Base-by-base conservation (phyloP, 2,329 filamentous ascomycete genomes). In the Aspergillus pseudoglaucus region DNA sequence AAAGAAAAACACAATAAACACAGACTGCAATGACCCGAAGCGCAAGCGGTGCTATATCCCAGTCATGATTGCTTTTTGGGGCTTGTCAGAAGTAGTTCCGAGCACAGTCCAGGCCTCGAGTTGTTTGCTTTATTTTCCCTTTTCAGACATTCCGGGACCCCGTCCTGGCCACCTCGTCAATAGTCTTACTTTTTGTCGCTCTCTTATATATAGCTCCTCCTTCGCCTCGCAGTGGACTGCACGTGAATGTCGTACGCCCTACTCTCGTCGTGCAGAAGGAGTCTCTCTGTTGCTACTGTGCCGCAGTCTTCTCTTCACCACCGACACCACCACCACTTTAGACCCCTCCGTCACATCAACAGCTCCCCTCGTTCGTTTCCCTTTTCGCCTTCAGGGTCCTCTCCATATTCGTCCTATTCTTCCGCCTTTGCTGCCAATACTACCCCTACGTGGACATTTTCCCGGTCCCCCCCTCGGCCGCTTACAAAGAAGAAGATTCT, bases 241-340 rank as follows among this genome's bases (percentile, higher is more conserved):
- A 54, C 50, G 62, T 66, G 64, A 60, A 69, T 69, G 66, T 67
- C 62, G 64, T 58, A 53, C 49, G 57, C 48, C 56, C 60, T 59
- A 59, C 53, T 60, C 42, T 50, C 46, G 53, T 46, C 49, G 44
- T 61, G 53, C 57, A 61, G 54, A 63, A 61, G 59, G 60, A 59
- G 61, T 54, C 52, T 58, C 47, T 56, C 54, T 51, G 52, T 61
- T 50, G 50, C 56, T 59, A 52, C 54, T 56, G 47, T 44, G 47
- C 41, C 52, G 40, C 25, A 49, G 39, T 44, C 53, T 35, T 46
- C 49, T 39, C 48, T 48, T 39, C 48, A 43, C 38, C 44, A 42
- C 22, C 44, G 42, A 44, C 48, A 49, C 41, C 49, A 33, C 46
- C 49, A 32, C 52, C 47, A 15, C 47, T 52, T 42, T 43, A 32